Evolutionary conservation across 176 grass and related monocot species (phyloP).

Genomic region (Oryza punctata): DNA sequence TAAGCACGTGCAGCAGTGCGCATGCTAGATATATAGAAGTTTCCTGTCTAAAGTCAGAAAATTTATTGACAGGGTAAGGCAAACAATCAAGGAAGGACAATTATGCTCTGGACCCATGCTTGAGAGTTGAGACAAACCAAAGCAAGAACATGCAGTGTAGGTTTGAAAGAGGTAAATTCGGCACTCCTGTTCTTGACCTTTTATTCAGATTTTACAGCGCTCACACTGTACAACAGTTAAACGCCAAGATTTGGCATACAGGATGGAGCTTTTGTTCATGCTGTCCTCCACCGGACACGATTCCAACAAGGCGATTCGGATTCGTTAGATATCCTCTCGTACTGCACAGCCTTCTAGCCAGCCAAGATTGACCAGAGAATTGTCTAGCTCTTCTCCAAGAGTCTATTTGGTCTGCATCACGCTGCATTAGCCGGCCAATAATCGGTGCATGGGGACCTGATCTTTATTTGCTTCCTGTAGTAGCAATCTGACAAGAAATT

Average conservation of each 20-base stretch:
- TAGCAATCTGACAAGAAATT: neutral
- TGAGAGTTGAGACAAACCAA: no score
- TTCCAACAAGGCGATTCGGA: neutral
- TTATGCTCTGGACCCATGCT: no score
- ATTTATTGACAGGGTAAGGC: neutral
- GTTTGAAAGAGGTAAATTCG: neutral
- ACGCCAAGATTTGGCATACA: neutral
- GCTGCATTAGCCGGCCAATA: neutral
- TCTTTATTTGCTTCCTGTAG: slow-evolving; percentile 15
- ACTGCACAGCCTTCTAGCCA: neutral
- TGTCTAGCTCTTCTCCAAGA: neutral
- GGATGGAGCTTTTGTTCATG: neutral
- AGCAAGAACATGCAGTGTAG: no score
- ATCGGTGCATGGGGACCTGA: neutral
- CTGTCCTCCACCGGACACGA: neutral
- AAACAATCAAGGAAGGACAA: no score
- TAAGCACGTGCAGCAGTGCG: no score
- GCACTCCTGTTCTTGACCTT: neutral
- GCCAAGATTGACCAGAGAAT: slow-evolving; percentile 25
- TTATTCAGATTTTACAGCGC: slow-evolving; percentile 1
- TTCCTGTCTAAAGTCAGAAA: no score
- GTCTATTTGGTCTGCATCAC: neutral
- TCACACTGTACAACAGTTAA: neutral
- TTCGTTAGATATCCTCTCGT: neutral
- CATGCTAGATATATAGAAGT: no score